Evolutionary conservation across 2,329 filamentous ascomycete species (phyloP).

Genomic region (Aspergillus japonicus): DNA sequence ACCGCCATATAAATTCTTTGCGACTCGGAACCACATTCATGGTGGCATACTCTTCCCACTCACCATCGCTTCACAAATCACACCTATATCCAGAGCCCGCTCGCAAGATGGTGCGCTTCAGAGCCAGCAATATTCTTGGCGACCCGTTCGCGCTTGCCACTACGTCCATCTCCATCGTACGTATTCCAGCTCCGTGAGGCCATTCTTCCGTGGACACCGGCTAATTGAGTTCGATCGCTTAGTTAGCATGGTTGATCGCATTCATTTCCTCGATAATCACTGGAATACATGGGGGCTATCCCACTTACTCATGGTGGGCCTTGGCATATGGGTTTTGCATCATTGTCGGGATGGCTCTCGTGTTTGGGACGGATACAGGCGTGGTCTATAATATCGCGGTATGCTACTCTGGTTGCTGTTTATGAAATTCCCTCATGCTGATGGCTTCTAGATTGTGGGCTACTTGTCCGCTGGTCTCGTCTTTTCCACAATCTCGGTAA

Average conservation of each 20-base stretch:
- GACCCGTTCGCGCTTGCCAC: constrained; percentile 96
- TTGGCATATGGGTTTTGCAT: constrained; percentile 81
- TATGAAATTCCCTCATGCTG: constrained; percentile 20
- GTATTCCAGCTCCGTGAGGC: constrained; percentile 39
- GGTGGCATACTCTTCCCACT: constrained; percentile 23
- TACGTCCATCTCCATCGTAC: constrained; percentile 83
- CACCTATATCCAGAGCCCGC: constrained; percentile 19
- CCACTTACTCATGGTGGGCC: constrained; percentile 91
- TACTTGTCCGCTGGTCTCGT: constrained; percentile 82
- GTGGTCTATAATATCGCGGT: constrained; percentile 88
- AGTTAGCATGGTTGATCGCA: constrained; percentile 94
- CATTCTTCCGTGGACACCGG: not conserved
- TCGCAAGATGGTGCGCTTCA: constrained; percentile 57
- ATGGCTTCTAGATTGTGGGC: constrained; percentile 65
- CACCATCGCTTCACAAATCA: constrained; percentile 23
- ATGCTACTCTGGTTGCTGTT: constrained; percentile 31
- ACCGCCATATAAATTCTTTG: constrained; percentile 7
- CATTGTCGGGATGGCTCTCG: constrained; percentile 75
- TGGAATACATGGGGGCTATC: constrained; percentile 59
- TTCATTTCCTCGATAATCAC: constrained; percentile 84
- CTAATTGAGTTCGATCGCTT: constrained; percentile 20
- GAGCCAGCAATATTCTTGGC: constrained; percentile 84
- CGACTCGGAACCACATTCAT: constrained; percentile 21
- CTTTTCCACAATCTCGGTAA: constrained; percentile 80
- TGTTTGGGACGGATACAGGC: constrained; percentile 79